Evolutionary conservation across 2,329 filamentous ascomycete genomes (phyloP), one percentile per base, ranked within the genome.

Genomic region (Chrysoporthe cubensis): DNA sequence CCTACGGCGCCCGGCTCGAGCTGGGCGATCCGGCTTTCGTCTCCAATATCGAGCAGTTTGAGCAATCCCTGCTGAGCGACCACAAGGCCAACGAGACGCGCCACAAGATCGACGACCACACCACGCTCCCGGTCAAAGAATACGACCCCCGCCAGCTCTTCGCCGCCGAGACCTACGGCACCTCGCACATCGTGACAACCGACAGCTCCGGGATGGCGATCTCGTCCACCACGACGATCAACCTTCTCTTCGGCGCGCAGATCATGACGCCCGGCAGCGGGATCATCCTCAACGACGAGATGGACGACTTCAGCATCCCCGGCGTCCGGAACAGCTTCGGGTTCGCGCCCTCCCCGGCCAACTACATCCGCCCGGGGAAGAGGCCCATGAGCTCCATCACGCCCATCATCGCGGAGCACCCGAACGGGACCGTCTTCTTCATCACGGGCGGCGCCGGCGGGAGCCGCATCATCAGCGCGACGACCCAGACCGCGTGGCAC

Each of bases 291-390:
- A 90, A 89, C 78, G 83, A 89, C 77, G 85, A 90, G 78, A 88
- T 88, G 84, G 86, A 90, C 81, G 93, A 97, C 80, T 97, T 97
- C 81, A 93, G 90, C 61, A 94, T 97, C 73, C 94, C 95, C 0
- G 88, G 88, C 64, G 81, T 85, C 1, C 85, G 84, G 67, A 97
- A 97, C 76, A 88, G 90, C 37, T 98, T 97, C 76, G 94, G 93
- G 64, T 97, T 93, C 80, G 86, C 90, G 57, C 94, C 95, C 1
- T 90, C 88, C 0, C 87, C 88, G 4, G 86, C 90, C 57, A 97
- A 98, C 83, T 97, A 89, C 76, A 89, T 97, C 76, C 86, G 88
- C 5, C 88, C 93, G 0, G 85, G 88, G 60, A 97, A 97, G 79
- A 88, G 95, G 0, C 93, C 94, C 0, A 82, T 97, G 4, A 94